These are phyloP conservation scores for Epichloe coenophiala DNA, from an alignment of 2,329 filamentous ascomycete genomes.

Conservation along the genomic window DNA sequence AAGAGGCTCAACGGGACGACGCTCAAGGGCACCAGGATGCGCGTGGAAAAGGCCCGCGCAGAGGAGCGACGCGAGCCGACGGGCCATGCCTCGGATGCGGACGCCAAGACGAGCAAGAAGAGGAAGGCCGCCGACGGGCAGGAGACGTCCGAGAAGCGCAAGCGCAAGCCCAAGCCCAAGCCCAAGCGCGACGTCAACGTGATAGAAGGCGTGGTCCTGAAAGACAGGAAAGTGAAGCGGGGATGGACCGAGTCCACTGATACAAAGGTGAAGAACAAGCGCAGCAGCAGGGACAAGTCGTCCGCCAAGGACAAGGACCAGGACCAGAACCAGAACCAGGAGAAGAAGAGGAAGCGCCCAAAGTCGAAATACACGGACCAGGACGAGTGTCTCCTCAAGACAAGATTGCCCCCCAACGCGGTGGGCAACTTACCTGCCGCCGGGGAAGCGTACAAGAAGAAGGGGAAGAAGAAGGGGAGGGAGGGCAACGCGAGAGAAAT, in stretches of 20 bases:
- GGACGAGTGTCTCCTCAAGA: slow-evolving; percentile 75
- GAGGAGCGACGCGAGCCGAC: slow-evolving; percentile 24
- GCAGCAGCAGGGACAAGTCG: slow-evolving; percentile 33
- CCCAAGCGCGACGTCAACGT: slow-evolving; percentile 38
- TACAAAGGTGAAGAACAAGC: slow-evolving; percentile 33
- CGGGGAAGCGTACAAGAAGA: slow-evolving; percentile 36
- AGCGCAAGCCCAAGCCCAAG: slow-evolving; percentile 42
- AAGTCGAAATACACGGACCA: slow-evolving; percentile 71
- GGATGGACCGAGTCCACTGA: slow-evolving; percentile 68
- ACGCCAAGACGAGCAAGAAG: slow-evolving; percentile 13
- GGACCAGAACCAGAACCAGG: slow-evolving; percentile 32
- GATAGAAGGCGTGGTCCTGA: slow-evolving; percentile 54
- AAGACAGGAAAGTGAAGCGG: slow-evolving; percentile 68
- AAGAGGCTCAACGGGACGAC: slow-evolving; percentile 82
- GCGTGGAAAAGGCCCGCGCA: slow-evolving; percentile 67
- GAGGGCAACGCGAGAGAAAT: slow-evolving; percentile 30
- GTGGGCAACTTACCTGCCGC: slow-evolving; percentile 29
- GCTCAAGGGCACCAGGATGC: slow-evolving; percentile 73
- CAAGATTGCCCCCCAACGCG: slow-evolving; percentile 48
- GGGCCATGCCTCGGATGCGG: slow-evolving; percentile 17
- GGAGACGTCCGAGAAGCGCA: slow-evolving; percentile 32
- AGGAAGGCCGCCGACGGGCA: slow-evolving; percentile 24
- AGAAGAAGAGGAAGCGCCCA: slow-evolving; percentile 42
- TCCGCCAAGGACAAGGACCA: slow-evolving; percentile 31
- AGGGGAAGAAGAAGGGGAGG: slow-evolving; percentile 27